Conservation (phyloP, 176 grass and related monocot species). For the Phragmites australis region DNA sequence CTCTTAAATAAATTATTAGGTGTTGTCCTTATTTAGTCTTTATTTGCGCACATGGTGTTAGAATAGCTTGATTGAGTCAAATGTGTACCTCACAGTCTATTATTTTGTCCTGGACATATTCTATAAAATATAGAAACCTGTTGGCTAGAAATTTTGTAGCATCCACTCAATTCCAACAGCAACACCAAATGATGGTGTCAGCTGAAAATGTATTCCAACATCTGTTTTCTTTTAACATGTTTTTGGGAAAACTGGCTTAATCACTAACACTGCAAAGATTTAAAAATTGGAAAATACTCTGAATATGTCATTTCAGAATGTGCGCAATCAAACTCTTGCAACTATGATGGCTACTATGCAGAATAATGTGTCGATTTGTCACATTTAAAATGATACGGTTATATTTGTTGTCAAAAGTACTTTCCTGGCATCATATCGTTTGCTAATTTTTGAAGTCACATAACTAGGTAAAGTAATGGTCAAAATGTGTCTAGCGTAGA, state of each 20-base stretch:
- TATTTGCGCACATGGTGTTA: background rate
- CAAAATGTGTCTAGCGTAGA: too few relatives aligned
- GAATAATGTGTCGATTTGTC: background rate
- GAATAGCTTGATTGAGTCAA: background rate
- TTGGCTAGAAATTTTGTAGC: background rate
- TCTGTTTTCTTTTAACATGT: background rate
- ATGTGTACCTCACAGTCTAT: background rate
- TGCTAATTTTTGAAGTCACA: too few relatives aligned
- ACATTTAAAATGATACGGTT: background rate
- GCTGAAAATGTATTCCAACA: background rate
- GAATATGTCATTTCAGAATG: background rate
- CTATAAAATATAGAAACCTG: background rate
- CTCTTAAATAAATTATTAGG: background rate
- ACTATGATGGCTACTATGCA: background rate
- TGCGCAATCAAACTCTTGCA: background rate
- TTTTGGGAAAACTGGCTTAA: background rate
- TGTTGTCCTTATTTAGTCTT: slow-evolving; percentile 2
- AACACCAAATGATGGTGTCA: background rate
- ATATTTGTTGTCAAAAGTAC: background rate
- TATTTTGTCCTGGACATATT: background rate
- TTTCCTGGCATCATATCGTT: background rate
- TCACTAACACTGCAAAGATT: background rate
- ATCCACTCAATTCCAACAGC: background rate
- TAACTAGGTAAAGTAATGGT: too few relatives aligned
- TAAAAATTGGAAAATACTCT: background rate